Evolutionary conservation across 805 yeast species (phyloP).

Genomic region (Zygosaccharomyces rouxii): DNA sequence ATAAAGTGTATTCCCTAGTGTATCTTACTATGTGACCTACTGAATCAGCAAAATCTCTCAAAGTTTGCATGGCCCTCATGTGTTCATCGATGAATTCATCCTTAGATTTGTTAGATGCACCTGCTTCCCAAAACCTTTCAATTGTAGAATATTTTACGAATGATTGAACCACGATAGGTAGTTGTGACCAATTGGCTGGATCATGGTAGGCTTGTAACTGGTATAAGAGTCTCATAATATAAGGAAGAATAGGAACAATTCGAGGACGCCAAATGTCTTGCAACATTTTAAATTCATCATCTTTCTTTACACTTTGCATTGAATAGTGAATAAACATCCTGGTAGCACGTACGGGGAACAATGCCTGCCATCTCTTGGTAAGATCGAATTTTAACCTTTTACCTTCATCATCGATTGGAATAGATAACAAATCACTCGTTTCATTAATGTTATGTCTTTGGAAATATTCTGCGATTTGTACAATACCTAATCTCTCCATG

Average conservation of each 20-base stretch:
- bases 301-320: constrained; percentile 82
- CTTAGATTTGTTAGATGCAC: constrained; percentile 88
- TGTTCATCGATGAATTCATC: constrained; percentile 93
- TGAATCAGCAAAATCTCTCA: constrained; percentile 95
- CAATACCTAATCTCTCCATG: constrained; percentile 95
- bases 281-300: constrained; percentile 61
- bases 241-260: constrained; percentile 86
- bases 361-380: constrained; percentile 87
- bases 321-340: constrained; percentile 93
- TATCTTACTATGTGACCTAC: constrained; percentile 94
- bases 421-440: constrained; percentile 64
- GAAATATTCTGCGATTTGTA: constrained; percentile 87
- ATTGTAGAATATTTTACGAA: constrained; percentile 86
- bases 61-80: constrained; percentile 87
- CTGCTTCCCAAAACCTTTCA: constrained; percentile 98
- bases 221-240: constrained; percentile 75
- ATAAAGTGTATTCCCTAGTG: constrained; percentile 91
- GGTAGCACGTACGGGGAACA: constrained; percentile 94
- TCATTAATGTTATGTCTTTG: constrained; percentile 76
- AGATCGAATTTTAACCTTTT: constrained; percentile 66
- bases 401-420: constrained; percentile 90
- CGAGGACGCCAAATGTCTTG: constrained; percentile 88
- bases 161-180: constrained; percentile 85
- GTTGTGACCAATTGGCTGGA: constrained; percentile 82
- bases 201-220: constrained; percentile 94